phyloP scores from a whole-genome alignment of 1,284 basidiomycete species.

The Ustilago hordei region DNA sequence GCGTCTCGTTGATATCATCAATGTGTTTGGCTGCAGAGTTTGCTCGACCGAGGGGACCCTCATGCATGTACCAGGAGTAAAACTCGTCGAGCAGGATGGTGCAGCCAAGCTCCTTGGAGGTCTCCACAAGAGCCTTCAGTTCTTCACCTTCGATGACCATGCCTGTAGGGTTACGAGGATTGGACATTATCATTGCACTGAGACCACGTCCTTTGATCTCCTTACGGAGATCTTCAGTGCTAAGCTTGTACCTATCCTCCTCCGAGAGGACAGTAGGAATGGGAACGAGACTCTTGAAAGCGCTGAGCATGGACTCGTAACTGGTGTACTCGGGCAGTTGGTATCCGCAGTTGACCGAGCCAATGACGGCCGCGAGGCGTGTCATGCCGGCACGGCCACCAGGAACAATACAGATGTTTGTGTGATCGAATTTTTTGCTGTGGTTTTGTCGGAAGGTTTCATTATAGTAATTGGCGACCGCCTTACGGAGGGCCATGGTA shows the following conservation, averaged over 20 bases:
- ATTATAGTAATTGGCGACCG: conserved; percentile 74
- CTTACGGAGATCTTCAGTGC: conserved; percentile 75
- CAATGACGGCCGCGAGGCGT: conserved; percentile 88
- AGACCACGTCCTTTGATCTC: conserved; percentile 74
- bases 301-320: conserved; percentile 79
- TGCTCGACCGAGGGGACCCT: conserved; percentile 81
- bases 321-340: conserved; percentile 87
- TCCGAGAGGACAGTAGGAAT: conserved; percentile 71
- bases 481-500: conserved; percentile 75
- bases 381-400: conserved; percentile 89
- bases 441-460: conserved; percentile 84
- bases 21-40: conserved; percentile 85
- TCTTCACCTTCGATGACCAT: conserved; percentile 78
- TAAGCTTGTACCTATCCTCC: conserved; percentile 77
- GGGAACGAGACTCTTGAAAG: conserved; percentile 85
- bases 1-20: conserved; percentile 83
- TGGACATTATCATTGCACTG: conserved; percentile 86
- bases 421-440: conserved; percentile 83
- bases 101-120: conserved; percentile 78
- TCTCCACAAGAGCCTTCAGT: conserved; percentile 80
- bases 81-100: conserved; percentile 91
- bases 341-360: conserved; percentile 77
- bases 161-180: conserved; percentile 91
- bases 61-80: conserved; percentile 87
- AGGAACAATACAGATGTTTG: conserved; percentile 89